A percentile compares a stretch with the other conserved stretches of the same genome.
Conservation (phyloP, 768 basidiomycete species). For the Suillus brevipes region DNA sequence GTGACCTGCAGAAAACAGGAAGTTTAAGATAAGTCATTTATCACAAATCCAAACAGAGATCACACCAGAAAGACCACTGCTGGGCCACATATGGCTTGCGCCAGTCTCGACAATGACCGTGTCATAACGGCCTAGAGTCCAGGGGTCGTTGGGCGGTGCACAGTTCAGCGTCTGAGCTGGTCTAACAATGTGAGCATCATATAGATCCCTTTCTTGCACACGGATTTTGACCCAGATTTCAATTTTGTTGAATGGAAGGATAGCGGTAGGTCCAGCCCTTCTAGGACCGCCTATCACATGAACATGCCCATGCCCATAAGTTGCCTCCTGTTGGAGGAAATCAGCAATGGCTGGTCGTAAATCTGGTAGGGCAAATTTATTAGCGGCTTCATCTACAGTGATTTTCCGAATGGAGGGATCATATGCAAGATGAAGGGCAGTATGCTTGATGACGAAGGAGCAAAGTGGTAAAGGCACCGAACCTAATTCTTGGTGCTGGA, state of each 20-base stretch:
- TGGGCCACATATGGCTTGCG: not conserved
- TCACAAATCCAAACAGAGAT: not conserved
- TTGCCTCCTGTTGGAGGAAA: not conserved
- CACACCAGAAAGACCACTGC: not conserved
- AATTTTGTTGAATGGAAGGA: not conserved
- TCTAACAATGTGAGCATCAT: not conserved
- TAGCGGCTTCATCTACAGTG: constrained; percentile 24
- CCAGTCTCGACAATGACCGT: not conserved
- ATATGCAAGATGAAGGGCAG: constrained; percentile 27
- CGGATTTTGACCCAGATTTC: constrained; percentile 11
- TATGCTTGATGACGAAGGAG: constrained; percentile 13
- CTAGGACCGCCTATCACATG: not conserved
- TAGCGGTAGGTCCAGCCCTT: not conserved
- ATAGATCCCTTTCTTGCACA: not conserved
- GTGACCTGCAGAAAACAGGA: not conserved
- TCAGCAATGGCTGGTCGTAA: constrained; percentile 25
- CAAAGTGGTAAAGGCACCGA: constrained; percentile 13
- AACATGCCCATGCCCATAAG: not conserved
- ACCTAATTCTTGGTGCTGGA: not conserved
- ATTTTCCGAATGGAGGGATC: constrained; percentile 21
- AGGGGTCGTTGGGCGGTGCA: not conserved
- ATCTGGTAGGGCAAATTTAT: constrained; percentile 25
- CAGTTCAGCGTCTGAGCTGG: constrained; percentile 3
- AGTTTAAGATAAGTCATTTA: no score
- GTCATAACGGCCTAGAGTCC: constrained; percentile 3